Conservation (phyloP, 169 alveolate genomes). For the Condylostoma magnum region DNA sequence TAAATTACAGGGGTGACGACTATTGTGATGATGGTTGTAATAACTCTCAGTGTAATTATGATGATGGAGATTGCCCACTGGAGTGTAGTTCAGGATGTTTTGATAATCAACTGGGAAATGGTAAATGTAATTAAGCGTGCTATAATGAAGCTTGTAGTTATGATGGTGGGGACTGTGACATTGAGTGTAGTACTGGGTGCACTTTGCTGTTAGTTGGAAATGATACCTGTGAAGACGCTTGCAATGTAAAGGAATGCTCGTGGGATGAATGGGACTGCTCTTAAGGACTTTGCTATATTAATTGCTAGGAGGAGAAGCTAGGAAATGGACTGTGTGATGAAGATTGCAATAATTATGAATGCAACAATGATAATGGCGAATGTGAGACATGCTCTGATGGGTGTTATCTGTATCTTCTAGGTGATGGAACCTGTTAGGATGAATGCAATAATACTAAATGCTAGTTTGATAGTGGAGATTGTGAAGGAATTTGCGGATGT, state of each 20-base stretch:
- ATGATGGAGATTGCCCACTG: slow-evolving; percentile 15
- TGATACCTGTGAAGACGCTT: background rate
- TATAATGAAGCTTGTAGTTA: background rate
- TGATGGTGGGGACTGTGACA: background rate
- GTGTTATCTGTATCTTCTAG: background rate
- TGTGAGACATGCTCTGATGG: slow-evolving; percentile 18
- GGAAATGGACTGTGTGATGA: slow-evolving; percentile 10
- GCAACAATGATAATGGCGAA: slow-evolving; percentile 4
- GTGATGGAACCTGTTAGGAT: background rate
- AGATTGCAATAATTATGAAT: slow-evolving; percentile 8
- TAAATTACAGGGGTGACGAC: too few relatives aligned
- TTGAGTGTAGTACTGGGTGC: background rate
- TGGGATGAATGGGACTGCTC: background rate
- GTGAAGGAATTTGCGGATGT: too few relatives aligned
- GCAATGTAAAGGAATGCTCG: background rate
- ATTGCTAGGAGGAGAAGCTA: background rate
- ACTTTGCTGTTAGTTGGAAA: background rate
- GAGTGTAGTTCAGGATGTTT: too few relatives aligned
- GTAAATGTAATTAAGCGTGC: background rate
- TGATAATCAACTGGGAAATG: too few relatives aligned
- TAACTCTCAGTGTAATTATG: slow-evolving; percentile 5
- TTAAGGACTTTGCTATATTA: slow-evolving; percentile 4
- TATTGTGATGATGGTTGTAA: too few relatives aligned
- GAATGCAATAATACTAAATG: slow-evolving; percentile 13
- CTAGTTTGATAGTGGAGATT: slow-evolving; percentile 8